Evolutionary conservation across 1,139 yeast species (phyloP), one percentile per base, ranked within the genome.

Genomic region (Geotrichum bryndzae): DNA sequence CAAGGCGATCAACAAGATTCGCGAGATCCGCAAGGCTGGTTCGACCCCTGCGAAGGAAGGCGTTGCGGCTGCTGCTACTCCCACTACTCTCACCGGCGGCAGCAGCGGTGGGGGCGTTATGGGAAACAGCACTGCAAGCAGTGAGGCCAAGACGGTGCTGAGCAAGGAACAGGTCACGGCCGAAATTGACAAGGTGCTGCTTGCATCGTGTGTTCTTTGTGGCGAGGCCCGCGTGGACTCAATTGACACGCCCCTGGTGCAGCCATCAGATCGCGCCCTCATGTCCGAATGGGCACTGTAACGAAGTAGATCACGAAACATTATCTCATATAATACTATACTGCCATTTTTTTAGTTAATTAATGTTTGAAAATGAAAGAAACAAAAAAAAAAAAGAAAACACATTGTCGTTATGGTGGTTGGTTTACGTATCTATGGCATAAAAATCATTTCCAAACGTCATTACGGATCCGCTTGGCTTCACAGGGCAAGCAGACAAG

Each of bases 131-230:
- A 22, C 18, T 3, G 33, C 54, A 6, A 53, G n/a, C 48, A n/a
- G 8, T 13, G 61, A 59, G 23, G 27, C 68, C 46, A 66, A 66
- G 59, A 72, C 55, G 65, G 67, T 66, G 61, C 68, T 65, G 60
- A 74, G 59, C 64, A 71, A 68, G 64, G 69, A 68, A 59, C 73
- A 70, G 74, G 59, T 68, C 10, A 63, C 70, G 15, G 77, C 64
- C 63, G 85, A 83, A 60, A 74, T 91, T 57, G 95, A 90, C 67
- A 76, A 78, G 0, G 71, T 88, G 11, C 74, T 91, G 54, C 77
- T 86, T 0, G 81, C 82, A 48, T 89, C 86, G 66, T 94, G 99
- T 74, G 81, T 87, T 13, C 75, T 91, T 45, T 94, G 99, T 74
- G 87, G 91, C 64, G 96, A 89, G 55, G 76, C 83, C 59, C 86